Conservation (phyloP, 768 basidiomycete species). For the Termitomyces titanicus region DNA sequence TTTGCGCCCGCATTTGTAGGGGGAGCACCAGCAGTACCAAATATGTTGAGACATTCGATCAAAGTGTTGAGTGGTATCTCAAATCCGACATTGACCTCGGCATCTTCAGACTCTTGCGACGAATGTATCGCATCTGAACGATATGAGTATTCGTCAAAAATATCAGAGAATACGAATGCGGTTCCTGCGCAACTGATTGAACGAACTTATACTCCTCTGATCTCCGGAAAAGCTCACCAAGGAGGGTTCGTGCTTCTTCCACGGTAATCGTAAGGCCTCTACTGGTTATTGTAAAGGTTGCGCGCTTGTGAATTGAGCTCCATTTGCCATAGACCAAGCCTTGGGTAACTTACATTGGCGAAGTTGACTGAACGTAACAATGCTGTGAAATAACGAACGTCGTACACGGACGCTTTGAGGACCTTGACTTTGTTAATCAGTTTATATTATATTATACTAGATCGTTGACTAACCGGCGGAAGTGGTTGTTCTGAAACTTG, state of each 20-base stretch:
- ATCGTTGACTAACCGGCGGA: neutral
- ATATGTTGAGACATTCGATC: constrained; percentile 90
- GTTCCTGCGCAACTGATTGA: constrained; percentile 50
- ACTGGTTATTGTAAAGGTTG: constrained; percentile 66
- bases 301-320: constrained; percentile 45
- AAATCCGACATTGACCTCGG: constrained; percentile 48
- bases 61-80: constrained; percentile 83
- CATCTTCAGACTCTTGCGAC: constrained; percentile 25
- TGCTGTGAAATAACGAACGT: constrained; percentile 77
- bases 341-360: constrained; percentile 53
- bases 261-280: constrained; percentile 75
- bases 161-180: constrained; percentile 72
- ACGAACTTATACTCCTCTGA: neutral
- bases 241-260: constrained; percentile 79
- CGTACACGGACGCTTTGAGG: constrained; percentile 70
- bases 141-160: constrained; percentile 82
- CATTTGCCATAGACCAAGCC: neutral
- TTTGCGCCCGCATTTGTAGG: constrained; percentile 30
- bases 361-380: constrained; percentile 83
- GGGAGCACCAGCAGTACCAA: constrained; percentile 69
- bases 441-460: neutral
- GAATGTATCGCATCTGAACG: constrained; percentile 32
- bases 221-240: constrained; percentile 43
- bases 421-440: constrained; percentile 28
- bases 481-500: neutral